phyloP scores from a whole-genome alignment of 345 rosid species.

The Bretschneidera sinensis region DNA sequence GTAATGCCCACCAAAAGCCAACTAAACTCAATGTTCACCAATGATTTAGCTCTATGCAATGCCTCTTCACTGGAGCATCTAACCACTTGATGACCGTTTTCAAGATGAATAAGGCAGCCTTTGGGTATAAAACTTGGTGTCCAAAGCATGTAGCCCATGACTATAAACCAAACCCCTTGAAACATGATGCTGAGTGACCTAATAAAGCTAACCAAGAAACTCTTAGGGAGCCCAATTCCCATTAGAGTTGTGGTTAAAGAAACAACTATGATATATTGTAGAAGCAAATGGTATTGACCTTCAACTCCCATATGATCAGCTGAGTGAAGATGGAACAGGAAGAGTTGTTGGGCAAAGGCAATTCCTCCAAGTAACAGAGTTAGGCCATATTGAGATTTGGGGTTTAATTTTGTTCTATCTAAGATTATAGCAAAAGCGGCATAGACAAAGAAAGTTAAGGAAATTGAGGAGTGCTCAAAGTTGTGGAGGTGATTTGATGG shows the following conservation, averaged over 20 bases:
- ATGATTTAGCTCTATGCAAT: slow-evolving; percentile 66
- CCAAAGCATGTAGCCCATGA: slow-evolving; percentile 77
- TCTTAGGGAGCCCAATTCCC: slow-evolving; percentile 52
- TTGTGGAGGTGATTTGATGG: slow-evolving; percentile 88
- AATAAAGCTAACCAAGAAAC: slow-evolving; percentile 65
- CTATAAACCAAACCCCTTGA: slow-evolving; percentile 74
- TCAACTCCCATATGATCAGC: slow-evolving; percentile 78
- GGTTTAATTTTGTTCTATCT: slow-evolving; percentile 36
- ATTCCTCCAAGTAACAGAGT: slow-evolving; percentile 50
- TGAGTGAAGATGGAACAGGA: slow-evolving; percentile 78
- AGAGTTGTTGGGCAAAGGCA: slow-evolving; percentile 65
- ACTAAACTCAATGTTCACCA: slow-evolving; percentile 67
- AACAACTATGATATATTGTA: slow-evolving; percentile 48
- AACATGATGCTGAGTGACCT: slow-evolving; percentile 59
- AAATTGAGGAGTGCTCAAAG: slow-evolving; percentile 74
- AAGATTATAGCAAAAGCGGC: slow-evolving; percentile 54
- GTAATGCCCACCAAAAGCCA: slow-evolving; percentile 47
- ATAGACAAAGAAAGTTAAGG: slow-evolving; percentile 58
- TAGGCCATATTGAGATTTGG: slow-evolving; percentile 30
- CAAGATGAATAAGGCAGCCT: slow-evolving; percentile 54
- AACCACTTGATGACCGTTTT: slow-evolving; percentile 67
- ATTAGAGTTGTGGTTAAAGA: slow-evolving; percentile 59
- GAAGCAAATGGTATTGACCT: slow-evolving; percentile 77
- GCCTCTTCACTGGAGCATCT: slow-evolving; percentile 48
- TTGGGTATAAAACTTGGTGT: slow-evolving; percentile 58